These are phyloP conservation scores for Prosopis cineraria DNA, from an alignment of 306 rosid genomes.

Conservation along the genomic window DNA sequence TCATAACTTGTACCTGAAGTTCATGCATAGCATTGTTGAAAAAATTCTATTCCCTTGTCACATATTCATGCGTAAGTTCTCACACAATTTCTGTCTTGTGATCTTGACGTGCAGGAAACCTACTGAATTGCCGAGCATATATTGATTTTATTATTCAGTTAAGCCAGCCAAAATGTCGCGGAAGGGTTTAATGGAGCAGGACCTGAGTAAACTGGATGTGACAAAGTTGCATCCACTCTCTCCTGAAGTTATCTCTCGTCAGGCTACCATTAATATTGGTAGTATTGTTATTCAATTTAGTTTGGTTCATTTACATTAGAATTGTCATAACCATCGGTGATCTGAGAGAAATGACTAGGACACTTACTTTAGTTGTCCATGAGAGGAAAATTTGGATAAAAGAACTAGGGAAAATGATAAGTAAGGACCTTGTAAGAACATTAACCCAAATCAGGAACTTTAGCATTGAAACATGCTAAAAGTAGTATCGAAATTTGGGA, in stretches of 20 bases:
- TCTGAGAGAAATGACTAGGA: not conserved
- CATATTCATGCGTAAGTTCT: not conserved
- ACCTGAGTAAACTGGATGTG: not conserved
- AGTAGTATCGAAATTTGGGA: too few relatives aligned
- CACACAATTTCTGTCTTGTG: not conserved
- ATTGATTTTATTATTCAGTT: not conserved
- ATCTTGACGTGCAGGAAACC: not conserved
- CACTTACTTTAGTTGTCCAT: not conserved
- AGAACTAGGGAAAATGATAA: too few relatives aligned
- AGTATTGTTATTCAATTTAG: constrained; percentile 15
- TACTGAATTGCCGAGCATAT: not conserved
- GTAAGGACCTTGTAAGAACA: too few relatives aligned
- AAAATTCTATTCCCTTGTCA: not conserved
- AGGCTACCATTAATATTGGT: constrained; percentile 88
- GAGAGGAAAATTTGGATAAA: not conserved
- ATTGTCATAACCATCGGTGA: constrained; percentile 1
- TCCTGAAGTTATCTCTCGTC: constrained; percentile 5
- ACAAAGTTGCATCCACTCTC: not conserved
- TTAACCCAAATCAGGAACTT: too few relatives aligned
- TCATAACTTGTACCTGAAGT: constrained; percentile 3
- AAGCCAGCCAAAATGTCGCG: not conserved
- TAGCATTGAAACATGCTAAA: too few relatives aligned
- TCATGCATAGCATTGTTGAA: not conserved
- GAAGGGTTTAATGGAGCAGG: constrained; percentile 1
- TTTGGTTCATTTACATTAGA: not conserved